Percentiles rank a stretch among this genome's conserved stretches.
phyloP scores from a whole-genome alignment of 169 alveolate genomes.

The Babesia ovata region DNA sequence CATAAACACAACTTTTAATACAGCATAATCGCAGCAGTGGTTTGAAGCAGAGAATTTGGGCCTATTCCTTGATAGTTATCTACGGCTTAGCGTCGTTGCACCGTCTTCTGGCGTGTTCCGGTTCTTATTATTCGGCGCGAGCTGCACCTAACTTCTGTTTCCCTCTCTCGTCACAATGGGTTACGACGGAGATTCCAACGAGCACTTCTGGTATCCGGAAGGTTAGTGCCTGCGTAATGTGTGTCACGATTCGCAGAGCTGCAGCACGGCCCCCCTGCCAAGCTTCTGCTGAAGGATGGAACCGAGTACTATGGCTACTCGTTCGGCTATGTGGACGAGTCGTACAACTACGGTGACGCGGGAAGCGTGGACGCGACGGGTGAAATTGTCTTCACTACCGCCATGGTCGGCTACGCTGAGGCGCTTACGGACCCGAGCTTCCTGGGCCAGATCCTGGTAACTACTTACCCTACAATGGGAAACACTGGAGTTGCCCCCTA shows the following conservation, averaged over 20 bases:
- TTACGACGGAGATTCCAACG: background rate
- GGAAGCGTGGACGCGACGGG: conserved; percentile 65
- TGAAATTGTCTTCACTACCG: conserved; percentile 86
- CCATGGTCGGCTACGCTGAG: conserved; percentile 89
- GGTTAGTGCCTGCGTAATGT: conserved; percentile 1
- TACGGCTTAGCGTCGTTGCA: background rate
- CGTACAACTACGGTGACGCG: conserved; percentile 21
- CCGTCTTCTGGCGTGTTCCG: too few relatives aligned
- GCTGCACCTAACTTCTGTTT: too few relatives aligned
- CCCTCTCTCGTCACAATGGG: background rate
- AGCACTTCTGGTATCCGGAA: conserved; percentile 21
- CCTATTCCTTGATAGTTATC: background rate
- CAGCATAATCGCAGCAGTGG: background rate
- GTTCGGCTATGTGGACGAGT: conserved; percentile 57
- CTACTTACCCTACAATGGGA: conserved; percentile 86
- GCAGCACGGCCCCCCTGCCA: conserved; percentile 48
- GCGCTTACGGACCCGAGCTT: conserved; percentile 87
- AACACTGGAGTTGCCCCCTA: conserved; percentile 85
- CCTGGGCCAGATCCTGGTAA: conserved; percentile 83
- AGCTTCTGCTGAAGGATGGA: conserved; percentile 57
- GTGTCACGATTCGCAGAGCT: conserved; percentile 13
- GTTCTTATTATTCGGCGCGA: too few relatives aligned
- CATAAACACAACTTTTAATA: background rate
- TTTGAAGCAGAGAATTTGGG: background rate
- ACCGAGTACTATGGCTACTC: conserved; percentile 62